A percentile compares a stretch with the other conserved stretches of the same genome.
Conservation (phyloP, 2,329 filamentous ascomycete species). For the Hymenoscyphus fructigenus region DNA sequence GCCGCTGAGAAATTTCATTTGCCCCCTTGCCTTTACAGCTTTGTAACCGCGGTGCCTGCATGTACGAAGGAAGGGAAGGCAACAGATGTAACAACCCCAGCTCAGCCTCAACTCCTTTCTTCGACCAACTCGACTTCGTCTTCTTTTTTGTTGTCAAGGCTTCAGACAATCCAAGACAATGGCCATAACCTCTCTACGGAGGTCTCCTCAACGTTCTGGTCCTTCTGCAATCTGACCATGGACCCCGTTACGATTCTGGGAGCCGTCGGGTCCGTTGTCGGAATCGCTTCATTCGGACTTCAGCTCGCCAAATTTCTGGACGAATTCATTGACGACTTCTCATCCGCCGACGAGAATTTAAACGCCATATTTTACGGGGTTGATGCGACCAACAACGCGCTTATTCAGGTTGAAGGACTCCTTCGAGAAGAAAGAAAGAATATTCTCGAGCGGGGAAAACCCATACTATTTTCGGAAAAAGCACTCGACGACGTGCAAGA, state of each 20-base stretch:
- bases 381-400: not conserved
- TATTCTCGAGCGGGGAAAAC: not conserved
- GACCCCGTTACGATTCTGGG: constrained; percentile 9
- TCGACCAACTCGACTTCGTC: not conserved
- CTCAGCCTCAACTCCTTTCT: not conserved
- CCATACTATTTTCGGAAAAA: constrained; percentile 1
- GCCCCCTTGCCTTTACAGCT: not conserved
- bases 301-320: constrained; percentile 6
- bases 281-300: constrained; percentile 8
- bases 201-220: not conserved
- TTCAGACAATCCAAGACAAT: not conserved
- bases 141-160: not conserved
- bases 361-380: not conserved
- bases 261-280: constrained; percentile 9
- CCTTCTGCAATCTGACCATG: constrained; percentile 7
- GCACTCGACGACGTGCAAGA: constrained; percentile 1
- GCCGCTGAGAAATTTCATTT: not conserved
- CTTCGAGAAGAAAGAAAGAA: constrained; percentile 3
- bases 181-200: not conserved
- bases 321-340: constrained; percentile 1
- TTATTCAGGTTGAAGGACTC: not conserved
- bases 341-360: not conserved
- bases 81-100: not conserved
- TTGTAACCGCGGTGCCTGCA: not conserved
- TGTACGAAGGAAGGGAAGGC: not conserved